Conservation (phyloP, 2,329 filamentous ascomycete species). For the Colletotrichum theobromicola region DNA sequence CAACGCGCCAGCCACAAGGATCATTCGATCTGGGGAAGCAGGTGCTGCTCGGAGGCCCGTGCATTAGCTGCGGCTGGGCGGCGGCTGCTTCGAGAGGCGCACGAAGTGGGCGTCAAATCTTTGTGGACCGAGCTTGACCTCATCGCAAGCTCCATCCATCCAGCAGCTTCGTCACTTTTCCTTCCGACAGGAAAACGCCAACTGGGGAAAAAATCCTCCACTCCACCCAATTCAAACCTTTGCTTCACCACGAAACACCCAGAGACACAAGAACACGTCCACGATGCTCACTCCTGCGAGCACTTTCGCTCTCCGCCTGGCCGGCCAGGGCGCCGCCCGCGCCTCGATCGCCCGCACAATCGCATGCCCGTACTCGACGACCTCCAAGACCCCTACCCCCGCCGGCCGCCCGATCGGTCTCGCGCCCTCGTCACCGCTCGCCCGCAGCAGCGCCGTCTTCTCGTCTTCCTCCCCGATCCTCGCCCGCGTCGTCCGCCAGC, state of each 20-base stretch:
- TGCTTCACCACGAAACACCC: neutral
- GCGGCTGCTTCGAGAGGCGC: neutral
- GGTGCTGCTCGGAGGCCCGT: neutral
- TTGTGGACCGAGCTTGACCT: slow-evolving; percentile 20
- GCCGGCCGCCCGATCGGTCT: slow-evolving; percentile 21
- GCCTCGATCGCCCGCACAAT: slow-evolving; percentile 13
- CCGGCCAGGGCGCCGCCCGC: slow-evolving; percentile 27
- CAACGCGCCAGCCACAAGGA: neutral
- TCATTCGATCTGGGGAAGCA: neutral
- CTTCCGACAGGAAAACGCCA: neutral
- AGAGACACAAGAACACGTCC: neutral
- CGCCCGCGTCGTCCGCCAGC: slow-evolving; percentile 24
- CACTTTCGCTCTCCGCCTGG: slow-evolving; percentile 34
- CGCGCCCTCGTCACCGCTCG: slow-evolving; percentile 5
- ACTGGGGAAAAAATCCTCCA: neutral
- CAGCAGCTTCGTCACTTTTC: slow-evolving; percentile 5
- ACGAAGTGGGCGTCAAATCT: slow-evolving; percentile 11
- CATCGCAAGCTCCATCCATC: slow-evolving; percentile 21
- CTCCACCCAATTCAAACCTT: neutral
- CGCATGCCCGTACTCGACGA: slow-evolving; percentile 33
- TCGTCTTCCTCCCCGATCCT: slow-evolving; percentile 25
- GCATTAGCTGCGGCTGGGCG: slow-evolving; percentile 5
- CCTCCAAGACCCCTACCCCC: neutral
- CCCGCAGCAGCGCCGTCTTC: slow-evolving; percentile 16
- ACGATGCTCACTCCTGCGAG: slow-evolving; percentile 35